Percentiles rank a stretch among this genome's conserved stretches.
Conservation (phyloP, 768 basidiomycete genomes). For the Lentinula detonsa region DNA sequence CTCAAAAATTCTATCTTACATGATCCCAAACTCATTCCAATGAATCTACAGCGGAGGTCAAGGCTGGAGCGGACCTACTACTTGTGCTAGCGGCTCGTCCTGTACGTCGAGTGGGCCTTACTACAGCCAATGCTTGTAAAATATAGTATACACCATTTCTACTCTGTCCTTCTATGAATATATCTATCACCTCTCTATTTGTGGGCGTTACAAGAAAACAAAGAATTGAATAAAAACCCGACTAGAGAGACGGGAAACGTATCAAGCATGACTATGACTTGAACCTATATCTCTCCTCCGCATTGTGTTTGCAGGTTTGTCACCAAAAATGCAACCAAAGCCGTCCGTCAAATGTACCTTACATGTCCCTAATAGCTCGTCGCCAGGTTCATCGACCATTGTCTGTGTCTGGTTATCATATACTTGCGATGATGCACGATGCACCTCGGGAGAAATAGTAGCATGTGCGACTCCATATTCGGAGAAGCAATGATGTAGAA, state of each 20-base stretch:
- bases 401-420: not conserved
- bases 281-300: not conserved
- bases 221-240: too few species aligned
- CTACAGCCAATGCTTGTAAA: slow-evolving; percentile 8
- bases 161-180: too few species aligned
- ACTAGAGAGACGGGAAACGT: too few species aligned
- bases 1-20: not conserved
- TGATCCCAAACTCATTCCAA: not conserved
- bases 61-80: slow-evolving; percentile 14
- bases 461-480: slow-evolving; percentile 50
- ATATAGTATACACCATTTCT: not conserved
- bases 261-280: not conserved
- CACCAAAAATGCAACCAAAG: slow-evolving; percentile 1
- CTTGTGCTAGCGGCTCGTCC: slow-evolving; percentile 11
- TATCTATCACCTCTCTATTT: too few species aligned
- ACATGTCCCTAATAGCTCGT: slow-evolving; percentile 3
- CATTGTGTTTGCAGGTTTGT: not conserved
- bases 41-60: slow-evolving; percentile 5
- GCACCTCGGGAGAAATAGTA: slow-evolving; percentile 48
- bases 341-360: slow-evolving; percentile 1
- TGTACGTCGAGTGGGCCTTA: slow-evolving; percentile 9
- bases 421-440: slow-evolving; percentile 10
- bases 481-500: slow-evolving; percentile 43
- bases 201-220: too few species aligned
- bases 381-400: not conserved